phyloP scores from a whole-genome alignment of 495 filamentous ascomycete species.

The Lineolata rhizophorae region DNA sequence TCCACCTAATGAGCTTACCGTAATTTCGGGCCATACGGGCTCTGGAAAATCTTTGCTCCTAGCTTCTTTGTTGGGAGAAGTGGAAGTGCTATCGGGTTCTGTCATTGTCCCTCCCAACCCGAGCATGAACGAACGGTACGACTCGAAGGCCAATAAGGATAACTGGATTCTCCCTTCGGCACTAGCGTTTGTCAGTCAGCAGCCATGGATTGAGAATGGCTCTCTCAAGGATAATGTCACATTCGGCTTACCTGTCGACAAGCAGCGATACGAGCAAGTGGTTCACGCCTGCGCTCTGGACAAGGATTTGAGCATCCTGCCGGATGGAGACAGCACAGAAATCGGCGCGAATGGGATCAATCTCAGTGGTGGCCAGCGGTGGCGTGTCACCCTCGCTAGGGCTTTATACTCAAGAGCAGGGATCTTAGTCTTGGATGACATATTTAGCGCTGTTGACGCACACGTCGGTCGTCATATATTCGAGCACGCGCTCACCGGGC shows the following conservation, averaged over 20 bases:
- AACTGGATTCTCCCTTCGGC: slow-evolving; percentile 6
- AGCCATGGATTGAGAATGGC: slow-evolving; percentile 33
- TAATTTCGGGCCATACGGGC: slow-evolving; percentile 47
- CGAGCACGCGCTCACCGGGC: slow-evolving; percentile 49
- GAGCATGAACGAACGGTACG: slow-evolving; percentile 1
- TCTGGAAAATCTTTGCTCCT: slow-evolving; percentile 47
- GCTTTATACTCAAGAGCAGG: slow-evolving; percentile 65
- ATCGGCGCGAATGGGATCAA: slow-evolving; percentile 65
- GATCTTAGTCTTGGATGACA: slow-evolving; percentile 63
- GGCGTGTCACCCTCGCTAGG: slow-evolving; percentile 58
- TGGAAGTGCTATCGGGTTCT: slow-evolving; percentile 4
- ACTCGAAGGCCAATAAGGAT: slow-evolving; percentile 2
- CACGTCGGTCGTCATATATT: slow-evolving; percentile 64
- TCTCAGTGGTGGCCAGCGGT: slow-evolving; percentile 63
- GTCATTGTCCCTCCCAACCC: slow-evolving; percentile 1
- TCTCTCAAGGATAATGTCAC: slow-evolving; percentile 34
- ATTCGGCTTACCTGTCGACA: slow-evolving; percentile 27
- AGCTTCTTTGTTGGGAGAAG: slow-evolving; percentile 42
- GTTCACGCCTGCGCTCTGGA: slow-evolving; percentile 40
- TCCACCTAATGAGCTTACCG: slow-evolving; percentile 42
- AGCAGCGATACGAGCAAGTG: slow-evolving; percentile 28
- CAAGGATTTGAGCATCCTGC: slow-evolving; percentile 38
- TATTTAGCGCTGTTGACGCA: slow-evolving; percentile 48
- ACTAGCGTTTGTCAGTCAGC: slow-evolving; percentile 6
- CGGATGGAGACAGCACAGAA: slow-evolving; percentile 44